These are phyloP conservation scores for Epicoccum sorghinum DNA, from an alignment of 2,329 filamentous ascomycete genomes.

Conservation along the genomic window DNA sequence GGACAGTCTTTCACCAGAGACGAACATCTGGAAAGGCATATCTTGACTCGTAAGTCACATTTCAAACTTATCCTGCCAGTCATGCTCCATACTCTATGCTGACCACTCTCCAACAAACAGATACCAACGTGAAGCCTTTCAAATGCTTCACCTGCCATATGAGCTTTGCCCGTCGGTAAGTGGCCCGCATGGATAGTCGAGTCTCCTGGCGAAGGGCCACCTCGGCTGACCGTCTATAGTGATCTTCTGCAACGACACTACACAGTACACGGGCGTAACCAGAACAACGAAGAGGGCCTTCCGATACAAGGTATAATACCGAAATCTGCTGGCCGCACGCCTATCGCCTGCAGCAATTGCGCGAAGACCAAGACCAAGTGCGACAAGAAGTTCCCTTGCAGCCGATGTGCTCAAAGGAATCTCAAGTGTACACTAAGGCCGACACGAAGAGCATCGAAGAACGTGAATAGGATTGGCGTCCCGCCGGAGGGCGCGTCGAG, in stretches of 20 bases:
- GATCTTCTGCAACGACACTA: slow-evolving; percentile 60
- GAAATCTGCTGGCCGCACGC: slow-evolving; percentile 58
- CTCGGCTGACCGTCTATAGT: slow-evolving; percentile 39
- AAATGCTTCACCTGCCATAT: slow-evolving; percentile 62
- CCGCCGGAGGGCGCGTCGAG: slow-evolving; percentile 32
- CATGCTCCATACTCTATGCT: slow-evolving; percentile 11
- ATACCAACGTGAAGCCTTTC: slow-evolving; percentile 62
- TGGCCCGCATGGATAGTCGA: slow-evolving; percentile 15
- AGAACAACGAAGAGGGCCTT: slow-evolving; percentile 56
- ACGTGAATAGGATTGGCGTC: slow-evolving; percentile 37
- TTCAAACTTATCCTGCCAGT: not conserved
- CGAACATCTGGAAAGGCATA: slow-evolving; percentile 60
- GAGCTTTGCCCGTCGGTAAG: slow-evolving; percentile 60
- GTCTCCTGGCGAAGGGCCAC: not conserved
- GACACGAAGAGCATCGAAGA: slow-evolving; percentile 56
- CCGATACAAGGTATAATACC: slow-evolving; percentile 58
- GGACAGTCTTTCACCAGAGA: slow-evolving; percentile 60
- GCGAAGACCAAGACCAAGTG: slow-evolving; percentile 62
- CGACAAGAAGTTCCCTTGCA: slow-evolving; percentile 62
- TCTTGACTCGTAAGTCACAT: slow-evolving; percentile 55
- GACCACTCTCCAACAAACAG: slow-evolving; percentile 33
- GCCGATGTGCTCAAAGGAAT: slow-evolving; percentile 57
- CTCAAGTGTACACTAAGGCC: slow-evolving; percentile 55
- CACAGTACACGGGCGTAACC: slow-evolving; percentile 58
- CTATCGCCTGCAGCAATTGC: slow-evolving; percentile 60